Conservation (phyloP, 306 rosid species). For the Morella rubra region DNA sequence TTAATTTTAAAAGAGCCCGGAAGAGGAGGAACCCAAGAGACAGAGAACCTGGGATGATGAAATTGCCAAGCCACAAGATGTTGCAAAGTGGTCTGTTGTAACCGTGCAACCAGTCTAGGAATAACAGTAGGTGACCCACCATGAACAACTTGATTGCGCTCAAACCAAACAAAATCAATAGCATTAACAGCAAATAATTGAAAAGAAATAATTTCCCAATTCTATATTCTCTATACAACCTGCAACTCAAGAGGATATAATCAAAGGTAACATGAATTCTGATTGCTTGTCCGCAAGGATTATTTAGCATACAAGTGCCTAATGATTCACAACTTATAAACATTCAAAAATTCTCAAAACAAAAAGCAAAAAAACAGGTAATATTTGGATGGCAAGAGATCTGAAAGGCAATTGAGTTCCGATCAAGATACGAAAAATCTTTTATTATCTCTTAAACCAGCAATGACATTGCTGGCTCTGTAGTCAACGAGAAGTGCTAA, state of each 20-base stretch:
- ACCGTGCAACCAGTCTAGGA: no score
- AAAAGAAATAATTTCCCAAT: no score
- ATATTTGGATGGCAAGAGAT: neutral
- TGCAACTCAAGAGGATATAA: neutral
- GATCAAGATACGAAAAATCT: constrained; percentile 12
- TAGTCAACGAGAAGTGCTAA: neutral
- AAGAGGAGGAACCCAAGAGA: no score
- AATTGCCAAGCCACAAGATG: no score
- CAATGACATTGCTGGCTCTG: constrained; percentile 31
- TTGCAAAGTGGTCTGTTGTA: no score
- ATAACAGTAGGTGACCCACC: no score
- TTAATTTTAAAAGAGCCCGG: no score
- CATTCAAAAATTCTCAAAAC: no score
- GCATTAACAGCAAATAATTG: no score
- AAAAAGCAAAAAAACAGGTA: neutral
- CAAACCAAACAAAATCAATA: no score
- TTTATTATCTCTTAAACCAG: constrained; percentile 36
- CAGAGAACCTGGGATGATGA: no score
- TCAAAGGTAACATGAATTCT: neutral
- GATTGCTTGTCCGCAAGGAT: neutral
- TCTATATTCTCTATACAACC: neutral
- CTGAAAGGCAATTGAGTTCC: neutral
- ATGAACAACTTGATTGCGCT: no score
- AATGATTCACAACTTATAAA: neutral
- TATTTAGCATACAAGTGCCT: neutral